Conservation (phyloP, 2,329 filamentous ascomycete genomes). For the Aspergillus floridensis region DNA sequence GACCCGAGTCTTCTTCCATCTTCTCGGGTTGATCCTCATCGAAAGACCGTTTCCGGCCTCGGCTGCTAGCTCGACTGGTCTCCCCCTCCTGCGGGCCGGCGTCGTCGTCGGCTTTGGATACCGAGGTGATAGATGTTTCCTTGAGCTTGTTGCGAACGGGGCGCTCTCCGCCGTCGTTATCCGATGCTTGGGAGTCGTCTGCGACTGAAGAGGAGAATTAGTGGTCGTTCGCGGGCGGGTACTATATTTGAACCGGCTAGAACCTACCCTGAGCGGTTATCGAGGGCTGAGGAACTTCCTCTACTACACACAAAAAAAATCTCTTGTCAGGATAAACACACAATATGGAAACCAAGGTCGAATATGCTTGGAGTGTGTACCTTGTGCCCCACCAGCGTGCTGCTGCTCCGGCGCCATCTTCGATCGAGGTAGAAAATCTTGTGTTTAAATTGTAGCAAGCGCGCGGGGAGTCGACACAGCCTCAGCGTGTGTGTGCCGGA, state of each 20-base stretch:
- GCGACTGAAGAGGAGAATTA: constrained; percentile 14
- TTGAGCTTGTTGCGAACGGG: constrained; percentile 61
- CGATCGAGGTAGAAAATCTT: background rate
- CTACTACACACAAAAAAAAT: background rate
- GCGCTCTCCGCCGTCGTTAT: constrained; percentile 50
- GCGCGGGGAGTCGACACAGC: background rate
- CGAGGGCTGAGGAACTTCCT: background rate
- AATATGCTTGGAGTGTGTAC: background rate
- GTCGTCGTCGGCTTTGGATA: constrained; percentile 14
- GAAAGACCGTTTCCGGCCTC: constrained; percentile 37
- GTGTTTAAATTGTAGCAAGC: background rate
- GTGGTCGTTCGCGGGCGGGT: background rate
- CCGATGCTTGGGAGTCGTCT: constrained; percentile 31
- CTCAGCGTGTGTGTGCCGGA: background rate
- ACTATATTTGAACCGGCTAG: background rate
- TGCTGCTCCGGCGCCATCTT: background rate
- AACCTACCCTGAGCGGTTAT: background rate
- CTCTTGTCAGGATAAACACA: background rate
- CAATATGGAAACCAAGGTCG: background rate
- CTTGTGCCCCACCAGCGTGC: background rate
- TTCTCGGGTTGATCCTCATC: constrained; percentile 32
- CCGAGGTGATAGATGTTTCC: constrained; percentile 57
- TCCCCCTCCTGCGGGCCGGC: constrained; percentile 8
- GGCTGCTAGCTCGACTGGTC: constrained; percentile 22
- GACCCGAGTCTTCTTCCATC: constrained; percentile 28